Evolutionary conservation across 208 protist species (phyloP), one percentile per base, ranked within the genome.

Genomic region (Trypanosoma scelopori): DNA sequence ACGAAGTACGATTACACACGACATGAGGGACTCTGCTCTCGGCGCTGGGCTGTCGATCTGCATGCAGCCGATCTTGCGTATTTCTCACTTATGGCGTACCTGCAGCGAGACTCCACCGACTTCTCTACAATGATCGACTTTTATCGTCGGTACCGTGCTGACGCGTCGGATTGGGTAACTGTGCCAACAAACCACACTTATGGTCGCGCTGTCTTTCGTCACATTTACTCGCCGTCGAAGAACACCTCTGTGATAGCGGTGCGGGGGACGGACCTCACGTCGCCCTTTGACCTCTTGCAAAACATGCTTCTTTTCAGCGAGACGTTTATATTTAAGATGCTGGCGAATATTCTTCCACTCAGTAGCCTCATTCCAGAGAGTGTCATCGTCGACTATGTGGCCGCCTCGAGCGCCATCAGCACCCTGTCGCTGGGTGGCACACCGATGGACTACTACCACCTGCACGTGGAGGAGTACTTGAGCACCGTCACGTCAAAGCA

Each of bases 171-270:
- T 37, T 74, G 69, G 69, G 51, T 55, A 13, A 43, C 16, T 35
- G 22, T 74, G 28, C 52, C 55, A 9, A 63, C 69, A 20, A 63
- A 53, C 28, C 61, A 69, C 27, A 57, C 55, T 32, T 69, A 74
- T 42, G 58, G 50, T 15, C 35, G 53, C 18, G 69, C 58, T 4
- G 69, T 67, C 1, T 74, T 74, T 39, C 47, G 56, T 51, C 69
- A 74, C 30, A 42, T 74, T 48, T 63, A 69, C 20, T 67, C 42
- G 20, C 52, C 65, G 16, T 60, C 41, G 0, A 72, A 57, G 35
- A 67, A 76, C 32, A 57, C 61, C 18, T 73, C 71, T 20, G 71
- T 76, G 49, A 76, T 76, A 73, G 71, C 71, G 3, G 55, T 76
- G 15, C 52, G 71, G 30, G 71, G 71, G 16, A 76, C 71, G 11